Conservation (phyloP, 2,329 filamentous ascomycete species). For the Diplocarpon rosae region DNA sequence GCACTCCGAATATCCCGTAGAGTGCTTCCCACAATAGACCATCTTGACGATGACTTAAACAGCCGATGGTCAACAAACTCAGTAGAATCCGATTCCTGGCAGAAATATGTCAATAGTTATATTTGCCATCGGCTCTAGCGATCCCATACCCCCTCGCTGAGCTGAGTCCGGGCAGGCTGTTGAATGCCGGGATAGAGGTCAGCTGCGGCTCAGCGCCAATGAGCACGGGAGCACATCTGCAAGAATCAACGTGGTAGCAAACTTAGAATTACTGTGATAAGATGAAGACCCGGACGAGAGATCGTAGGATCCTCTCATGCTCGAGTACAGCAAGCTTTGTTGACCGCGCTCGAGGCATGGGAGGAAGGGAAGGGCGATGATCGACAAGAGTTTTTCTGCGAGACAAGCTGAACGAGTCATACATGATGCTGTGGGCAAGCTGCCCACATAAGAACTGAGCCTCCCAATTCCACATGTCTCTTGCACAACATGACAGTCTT, state of each 20-base stretch:
- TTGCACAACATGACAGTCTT: background rate
- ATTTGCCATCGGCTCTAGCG: background rate
- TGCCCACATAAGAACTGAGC: background rate
- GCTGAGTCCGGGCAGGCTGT: no score
- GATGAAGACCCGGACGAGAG: no score
- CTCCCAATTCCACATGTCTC: background rate
- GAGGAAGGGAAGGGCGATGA: background rate
- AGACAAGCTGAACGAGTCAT: constrained; percentile 3
- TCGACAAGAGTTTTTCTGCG: background rate
- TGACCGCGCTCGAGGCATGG: background rate
- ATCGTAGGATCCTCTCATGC: no score
- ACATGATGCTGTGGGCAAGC: background rate
- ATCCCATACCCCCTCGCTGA: background rate
- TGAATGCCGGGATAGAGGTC: no score
- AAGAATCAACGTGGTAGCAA: no score
- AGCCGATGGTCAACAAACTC: background rate
- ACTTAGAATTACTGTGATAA: no score
- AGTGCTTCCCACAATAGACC: constrained; percentile 18
- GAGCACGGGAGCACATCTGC: no score
- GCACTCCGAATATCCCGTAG: constrained; percentile 11
- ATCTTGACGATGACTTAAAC: constrained; percentile 1
- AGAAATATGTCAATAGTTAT: background rate
- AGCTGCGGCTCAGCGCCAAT: no score
- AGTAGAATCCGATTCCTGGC: background rate
- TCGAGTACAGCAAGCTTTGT: background rate